Evolutionary conservation across 2,329 filamentous ascomycete genomes (phyloP), one percentile per base, ranked within the genome.

Genomic region (Aspergillus unguis): DNA sequence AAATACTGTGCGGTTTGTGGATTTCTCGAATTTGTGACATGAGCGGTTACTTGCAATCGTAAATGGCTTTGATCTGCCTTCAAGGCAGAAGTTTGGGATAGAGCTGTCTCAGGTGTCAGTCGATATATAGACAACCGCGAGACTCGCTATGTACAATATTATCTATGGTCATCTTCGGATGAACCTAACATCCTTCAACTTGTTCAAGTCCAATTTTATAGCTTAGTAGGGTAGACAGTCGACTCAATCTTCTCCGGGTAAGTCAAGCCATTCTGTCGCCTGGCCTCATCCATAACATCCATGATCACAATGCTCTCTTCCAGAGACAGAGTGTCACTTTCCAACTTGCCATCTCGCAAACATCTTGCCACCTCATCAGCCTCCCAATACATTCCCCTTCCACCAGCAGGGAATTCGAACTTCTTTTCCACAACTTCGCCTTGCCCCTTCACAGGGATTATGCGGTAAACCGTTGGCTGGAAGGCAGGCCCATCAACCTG

Each of bases 301-400:
- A 96, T 95, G 58, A 96, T 90, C 44, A 85, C 80, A 50, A 95
- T 77, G 65, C 87, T 92, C 79, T 96, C 91, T 42, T 83, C 79
- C 77, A 83, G 82, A 23, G 85, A 83, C 71, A 94, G 74, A 9
- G 80, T 80, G 44, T 81, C 79, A 67, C 89, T 90, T 77, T 95
- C 86, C 64, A 85, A 81, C 72, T 84, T 84, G 25, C 90, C 88
- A 67, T 94, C 90, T 40, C 86, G 78, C 52, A 95, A 66, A 60
- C 87, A 89, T 42, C 85, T 79, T 28, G 86, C 88, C 58, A 83
- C 86, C 75, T 90, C 88, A 68, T 92, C 88, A 1, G 89, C 89
- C 70, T 92, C 87, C 86, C 86, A 92, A 74, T 90, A 94, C 88
- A 95, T 94, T 45, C 90, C 90, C 58, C 90, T 86, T 8, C 89